Base-by-base conservation (phyloP, 2,329 filamentous ascomycete species). In the Fusarium mundagurra region DNA sequence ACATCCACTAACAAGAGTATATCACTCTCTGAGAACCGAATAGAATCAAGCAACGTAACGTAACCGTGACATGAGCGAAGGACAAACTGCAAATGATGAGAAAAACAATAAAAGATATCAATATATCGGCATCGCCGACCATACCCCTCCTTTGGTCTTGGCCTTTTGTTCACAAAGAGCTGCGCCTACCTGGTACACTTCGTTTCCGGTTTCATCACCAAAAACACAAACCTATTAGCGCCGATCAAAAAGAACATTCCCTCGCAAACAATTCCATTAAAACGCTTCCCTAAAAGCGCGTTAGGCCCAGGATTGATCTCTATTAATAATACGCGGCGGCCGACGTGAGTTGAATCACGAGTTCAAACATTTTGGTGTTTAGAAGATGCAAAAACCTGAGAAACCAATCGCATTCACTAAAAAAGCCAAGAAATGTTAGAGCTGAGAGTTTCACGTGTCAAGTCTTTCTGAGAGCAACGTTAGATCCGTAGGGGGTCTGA, bases 341-440 rank as follows among this genome's bases (percentile, higher is more conserved):
- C 58, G 58, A 61, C 58, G 4, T 9, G 36, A 29, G 17, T 12
- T 16, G 36, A 43, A 38, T 41, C 47, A 43, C 27, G 27, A 12
- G 22, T 20, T 39, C 10, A 31, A 31, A 38, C 31, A 11, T 31
- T 41, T 50, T 59, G 55, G 36, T 61, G 58, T 61, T 54, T 61
- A 20, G 47, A 27, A 18, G 1, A 9, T 9, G 24, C 16, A 27
- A n/a, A 17, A 11, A 33, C 17, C 48, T 44, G 55, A 38, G 1
- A 38, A 34, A 11, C 66, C 66, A 69, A 69, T 69, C 66, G 66
- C 66, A 69, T 53, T n/a, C 20, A 16, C 24, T 2, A 12, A 24
- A 34, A 17, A 20, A 16, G 57, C 64, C 36, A 63, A 69, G 43
- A 61, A 20, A 12, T 39, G 55, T 63, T 11, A 45, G 58, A 64